Conservation (phyloP, 768 basidiomycete genomes). For the Royoungia palumana region DNA sequence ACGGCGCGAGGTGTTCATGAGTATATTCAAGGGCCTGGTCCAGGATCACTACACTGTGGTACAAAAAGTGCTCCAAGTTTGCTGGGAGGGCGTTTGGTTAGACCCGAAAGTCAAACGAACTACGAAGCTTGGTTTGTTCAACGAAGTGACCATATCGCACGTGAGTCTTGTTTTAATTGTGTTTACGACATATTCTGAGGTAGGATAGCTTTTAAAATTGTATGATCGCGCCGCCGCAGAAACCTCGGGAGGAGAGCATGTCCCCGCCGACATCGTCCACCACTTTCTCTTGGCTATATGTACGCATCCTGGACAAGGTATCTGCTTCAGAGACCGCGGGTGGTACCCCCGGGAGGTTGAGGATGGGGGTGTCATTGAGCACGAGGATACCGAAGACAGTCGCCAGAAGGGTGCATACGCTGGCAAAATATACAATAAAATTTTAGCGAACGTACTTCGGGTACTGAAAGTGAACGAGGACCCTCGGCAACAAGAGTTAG, state of each 20-base stretch:
- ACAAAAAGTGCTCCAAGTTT: slow-evolving; percentile 64
- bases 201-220: slow-evolving; percentile 61
- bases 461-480: slow-evolving; percentile 87
- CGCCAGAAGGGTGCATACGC: slow-evolving; percentile 28
- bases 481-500: slow-evolving; percentile 77
- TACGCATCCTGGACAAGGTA: slow-evolving; percentile 73
- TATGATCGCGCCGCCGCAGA: slow-evolving; percentile 61
- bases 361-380: slow-evolving; percentile 35
- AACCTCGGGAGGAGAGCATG: slow-evolving; percentile 44
- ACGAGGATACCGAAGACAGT: slow-evolving; percentile 35
- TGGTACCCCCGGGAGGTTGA: slow-evolving; percentile 81
- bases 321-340: slow-evolving; percentile 86
- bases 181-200: neutral
- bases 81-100: slow-evolving; percentile 75
- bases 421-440: slow-evolving; percentile 76
- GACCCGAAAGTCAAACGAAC: slow-evolving; percentile 72
- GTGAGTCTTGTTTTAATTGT: slow-evolving; percentile 36
- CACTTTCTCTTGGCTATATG: slow-evolving; percentile 86
- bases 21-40: slow-evolving; percentile 67
- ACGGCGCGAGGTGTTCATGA: slow-evolving; percentile 58
- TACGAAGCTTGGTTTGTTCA: slow-evolving; percentile 68
- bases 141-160: slow-evolving; percentile 59
- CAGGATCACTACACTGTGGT: slow-evolving; percentile 65
- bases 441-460: slow-evolving; percentile 71
- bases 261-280: slow-evolving; percentile 76